Evolutionary conservation across 306 rosid genomes (phyloP).

Genomic region (Rosa rugosa): DNA sequence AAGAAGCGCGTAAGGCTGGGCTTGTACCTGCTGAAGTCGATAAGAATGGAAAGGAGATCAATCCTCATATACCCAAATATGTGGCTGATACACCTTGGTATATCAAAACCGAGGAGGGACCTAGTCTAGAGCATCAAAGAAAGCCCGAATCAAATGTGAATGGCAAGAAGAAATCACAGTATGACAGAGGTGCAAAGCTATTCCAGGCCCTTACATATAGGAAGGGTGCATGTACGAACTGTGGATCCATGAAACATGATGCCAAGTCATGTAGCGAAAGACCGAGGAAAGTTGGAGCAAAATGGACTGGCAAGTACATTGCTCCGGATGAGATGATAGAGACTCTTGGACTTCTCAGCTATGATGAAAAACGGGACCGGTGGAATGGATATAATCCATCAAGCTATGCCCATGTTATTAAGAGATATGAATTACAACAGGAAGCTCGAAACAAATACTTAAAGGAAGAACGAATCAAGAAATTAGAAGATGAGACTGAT

Average conservation of each 20-base stretch:
- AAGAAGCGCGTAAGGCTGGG: not conserved
- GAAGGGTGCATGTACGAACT: not conserved
- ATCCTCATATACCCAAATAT: not conserved
- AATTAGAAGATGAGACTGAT: not conserved
- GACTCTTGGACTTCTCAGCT: not conserved
- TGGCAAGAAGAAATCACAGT: not conserved
- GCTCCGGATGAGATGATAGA: not conserved
- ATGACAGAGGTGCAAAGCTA: not conserved
- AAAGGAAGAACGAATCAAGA: not conserved
- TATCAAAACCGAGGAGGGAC: not conserved
- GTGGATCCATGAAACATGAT: conserved; percentile 4
- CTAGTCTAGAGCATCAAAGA: not conserved
- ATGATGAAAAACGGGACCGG: not conserved
- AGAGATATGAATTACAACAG: not conserved
- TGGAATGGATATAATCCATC: not conserved
- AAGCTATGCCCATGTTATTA: not conserved
- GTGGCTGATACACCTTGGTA: not conserved
- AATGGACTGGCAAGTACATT: not conserved
- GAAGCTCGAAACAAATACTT: not conserved
- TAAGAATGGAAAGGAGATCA: not conserved
- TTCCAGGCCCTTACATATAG: not conserved
- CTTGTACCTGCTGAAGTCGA: not conserved
- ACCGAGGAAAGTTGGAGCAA: not conserved
- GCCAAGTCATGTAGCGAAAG: not conserved
- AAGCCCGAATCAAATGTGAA: not conserved